Evolutionary conservation across 2,329 filamentous ascomycete species (phyloP).

Genomic region (Fusarium zealandicum): DNA sequence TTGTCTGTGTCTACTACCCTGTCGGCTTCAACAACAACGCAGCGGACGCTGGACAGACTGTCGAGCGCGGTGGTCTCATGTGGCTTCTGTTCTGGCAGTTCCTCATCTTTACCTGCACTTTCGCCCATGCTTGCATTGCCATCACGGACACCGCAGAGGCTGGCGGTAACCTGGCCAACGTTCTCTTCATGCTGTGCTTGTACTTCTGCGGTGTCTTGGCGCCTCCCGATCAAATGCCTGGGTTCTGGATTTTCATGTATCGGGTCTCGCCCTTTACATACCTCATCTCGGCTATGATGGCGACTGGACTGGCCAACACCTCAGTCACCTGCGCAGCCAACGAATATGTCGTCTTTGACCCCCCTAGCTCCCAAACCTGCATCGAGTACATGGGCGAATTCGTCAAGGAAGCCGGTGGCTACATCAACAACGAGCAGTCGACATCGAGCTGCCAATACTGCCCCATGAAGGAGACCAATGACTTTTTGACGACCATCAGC

Average conservation of each 20-base stretch:
- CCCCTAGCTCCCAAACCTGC: conserved; percentile 62
- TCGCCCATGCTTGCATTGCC: conserved; percentile 70
- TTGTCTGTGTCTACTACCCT: conserved; percentile 84
- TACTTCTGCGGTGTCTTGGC: conserved; percentile 73
- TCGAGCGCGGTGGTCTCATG: conserved; percentile 69
- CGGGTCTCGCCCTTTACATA: conserved; percentile 65
- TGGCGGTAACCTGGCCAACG: conserved; percentile 71
- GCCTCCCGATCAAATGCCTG: conserved; percentile 62
- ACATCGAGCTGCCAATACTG: conserved; percentile 58
- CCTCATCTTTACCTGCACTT: conserved; percentile 72
- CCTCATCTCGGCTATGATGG: conserved; percentile 38
- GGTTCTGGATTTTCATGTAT: conserved; percentile 80
- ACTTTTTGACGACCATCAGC: conserved; percentile 49
- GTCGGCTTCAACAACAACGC: conserved; percentile 79
- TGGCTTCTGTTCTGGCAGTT: conserved; percentile 71
- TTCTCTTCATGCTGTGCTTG: conserved; percentile 69
- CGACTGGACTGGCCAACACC: conserved; percentile 40
- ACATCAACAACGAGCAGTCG: conserved; percentile 60
- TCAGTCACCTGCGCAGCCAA: conserved; percentile 62
- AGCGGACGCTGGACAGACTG: conserved; percentile 18
- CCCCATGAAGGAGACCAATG: conserved; percentile 49
- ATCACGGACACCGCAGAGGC: conserved; percentile 70
- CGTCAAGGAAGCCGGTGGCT: conserved; percentile 55
- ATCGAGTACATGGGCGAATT: conserved; percentile 60
- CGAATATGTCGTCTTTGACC: conserved; percentile 71